These are phyloP conservation scores for Hymenoscyphus infarciens DNA, from an alignment of 2,329 filamentous ascomycete genomes.

Conservation along the genomic window DNA sequence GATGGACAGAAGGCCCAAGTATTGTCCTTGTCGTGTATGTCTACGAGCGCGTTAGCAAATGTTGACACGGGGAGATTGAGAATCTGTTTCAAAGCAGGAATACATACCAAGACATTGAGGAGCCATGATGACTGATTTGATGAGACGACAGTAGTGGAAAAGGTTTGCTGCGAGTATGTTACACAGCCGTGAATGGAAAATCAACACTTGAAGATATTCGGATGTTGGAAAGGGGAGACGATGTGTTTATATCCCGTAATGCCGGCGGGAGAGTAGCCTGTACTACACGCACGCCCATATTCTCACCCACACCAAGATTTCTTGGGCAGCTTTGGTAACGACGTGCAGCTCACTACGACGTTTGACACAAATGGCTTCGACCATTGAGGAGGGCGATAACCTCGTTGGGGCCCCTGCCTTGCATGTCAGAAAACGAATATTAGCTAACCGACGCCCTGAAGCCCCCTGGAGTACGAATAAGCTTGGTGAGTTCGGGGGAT, in stretches of 20 bases:
- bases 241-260: not conserved
- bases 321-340: not conserved
- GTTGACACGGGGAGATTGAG: not conserved
- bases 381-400: not conserved
- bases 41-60: not conserved
- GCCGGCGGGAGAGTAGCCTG: not conserved
- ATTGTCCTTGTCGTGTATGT: conserved; percentile 10
- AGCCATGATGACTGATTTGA: not conserved
- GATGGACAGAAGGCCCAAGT: conserved; percentile 37
- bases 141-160: not conserved
- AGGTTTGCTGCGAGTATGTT: not conserved
- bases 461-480: not conserved
- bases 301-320: not conserved
- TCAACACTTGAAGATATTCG: not conserved
- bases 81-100: not conserved
- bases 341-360: not conserved
- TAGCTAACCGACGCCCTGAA: conserved; percentile 3
- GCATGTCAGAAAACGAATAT: not conserved
- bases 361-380: not conserved
- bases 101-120: conserved; percentile 5
- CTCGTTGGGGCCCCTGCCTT: not conserved
- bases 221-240: not conserved
- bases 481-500: not conserved
- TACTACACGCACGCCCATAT: not conserved
- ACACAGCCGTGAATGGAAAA: not conserved